Conservation (phyloP, 2,329 filamentous ascomycete genomes). For the Botryotinia narcissicola region DNA sequence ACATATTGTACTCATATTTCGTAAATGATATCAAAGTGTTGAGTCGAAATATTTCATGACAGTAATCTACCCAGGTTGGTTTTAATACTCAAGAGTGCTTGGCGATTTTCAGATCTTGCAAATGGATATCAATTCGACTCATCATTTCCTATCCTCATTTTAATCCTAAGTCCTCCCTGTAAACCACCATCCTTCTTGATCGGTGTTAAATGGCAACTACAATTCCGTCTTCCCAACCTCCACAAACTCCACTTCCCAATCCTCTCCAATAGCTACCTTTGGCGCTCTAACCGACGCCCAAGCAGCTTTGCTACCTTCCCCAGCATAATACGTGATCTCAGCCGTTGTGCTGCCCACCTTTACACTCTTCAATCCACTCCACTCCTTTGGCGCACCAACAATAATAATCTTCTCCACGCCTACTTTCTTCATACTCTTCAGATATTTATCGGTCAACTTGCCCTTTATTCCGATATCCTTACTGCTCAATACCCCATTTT, state of each 20-base stretch:
- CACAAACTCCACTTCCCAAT: constrained; percentile 51
- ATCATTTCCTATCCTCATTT: neutral
- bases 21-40: neutral
- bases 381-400: constrained; percentile 71
- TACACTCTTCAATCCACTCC: constrained; percentile 63
- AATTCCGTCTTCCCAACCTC: constrained; percentile 2
- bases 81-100: neutral
- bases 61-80: neutral
- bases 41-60: neutral
- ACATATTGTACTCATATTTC: neutral
- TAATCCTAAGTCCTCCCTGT: neutral
- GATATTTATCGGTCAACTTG: constrained; percentile 67
- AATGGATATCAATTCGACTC: neutral
- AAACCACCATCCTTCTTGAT: neutral
- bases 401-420: constrained; percentile 80
- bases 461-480: constrained; percentile 59
- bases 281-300: constrained; percentile 66
- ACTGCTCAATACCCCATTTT: constrained; percentile 59
- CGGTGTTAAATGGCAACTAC: neutral
- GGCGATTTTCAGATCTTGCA: neutral
- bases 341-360: constrained; percentile 55
- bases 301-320: constrained; percentile 52
- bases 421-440: constrained; percentile 76
- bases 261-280: constrained; percentile 56
- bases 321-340: constrained; percentile 58